phyloP scores from a whole-genome alignment of 768 basidiomycete genomes.

The Galerina sulciceps region DNA sequence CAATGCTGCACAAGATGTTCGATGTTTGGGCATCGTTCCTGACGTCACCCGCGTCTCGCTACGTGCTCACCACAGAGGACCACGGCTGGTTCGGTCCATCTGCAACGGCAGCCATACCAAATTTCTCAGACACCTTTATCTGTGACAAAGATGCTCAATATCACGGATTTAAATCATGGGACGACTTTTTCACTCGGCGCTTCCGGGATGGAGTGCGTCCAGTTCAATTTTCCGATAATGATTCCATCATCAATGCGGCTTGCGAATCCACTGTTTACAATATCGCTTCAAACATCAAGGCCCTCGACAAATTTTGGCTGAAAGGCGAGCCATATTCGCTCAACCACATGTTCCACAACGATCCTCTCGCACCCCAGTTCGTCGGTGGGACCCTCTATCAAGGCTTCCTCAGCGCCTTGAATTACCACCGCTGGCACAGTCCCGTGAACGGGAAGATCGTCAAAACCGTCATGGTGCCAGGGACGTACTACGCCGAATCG shows the following conservation, averaged over 20 bases:
- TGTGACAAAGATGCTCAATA: slow-evolving; percentile 42
- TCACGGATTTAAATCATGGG: slow-evolving; percentile 53
- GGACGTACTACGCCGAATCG: slow-evolving; percentile 48
- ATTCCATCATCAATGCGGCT: slow-evolving; percentile 44
- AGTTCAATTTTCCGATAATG: slow-evolving; percentile 26
- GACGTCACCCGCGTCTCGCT: slow-evolving; percentile 41
- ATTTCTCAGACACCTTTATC: slow-evolving; percentile 41
- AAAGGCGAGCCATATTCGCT: slow-evolving; percentile 68
- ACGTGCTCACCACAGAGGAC: slow-evolving; percentile 39
- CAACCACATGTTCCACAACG: slow-evolving; percentile 51
- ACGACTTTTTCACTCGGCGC: slow-evolving; percentile 58
- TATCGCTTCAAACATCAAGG: slow-evolving; percentile 40
- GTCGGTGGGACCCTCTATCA: slow-evolving; percentile 58
- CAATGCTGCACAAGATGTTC: slow-evolving; percentile 32
- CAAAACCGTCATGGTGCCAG: slow-evolving; percentile 47
- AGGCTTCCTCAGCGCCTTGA: slow-evolving; percentile 55
- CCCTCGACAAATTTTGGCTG: slow-evolving; percentile 57
- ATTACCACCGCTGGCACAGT: slow-evolving; percentile 68
- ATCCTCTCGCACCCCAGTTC: slow-evolving; percentile 44
- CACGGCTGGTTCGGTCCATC: slow-evolving; percentile 53
- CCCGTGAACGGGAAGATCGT: slow-evolving; percentile 53
- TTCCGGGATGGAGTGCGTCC: slow-evolving; percentile 47
- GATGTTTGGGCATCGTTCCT: slow-evolving; percentile 54
- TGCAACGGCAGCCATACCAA: slow-evolving; percentile 8
- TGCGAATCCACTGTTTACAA: slow-evolving; percentile 59